Percentiles rank a stretch among this genome's conserved stretches.
These are phyloP conservation scores for Paradendryphiella salina DNA, from an alignment of 2,329 filamentous ascomycete species.

Conservation along the genomic window DNA sequence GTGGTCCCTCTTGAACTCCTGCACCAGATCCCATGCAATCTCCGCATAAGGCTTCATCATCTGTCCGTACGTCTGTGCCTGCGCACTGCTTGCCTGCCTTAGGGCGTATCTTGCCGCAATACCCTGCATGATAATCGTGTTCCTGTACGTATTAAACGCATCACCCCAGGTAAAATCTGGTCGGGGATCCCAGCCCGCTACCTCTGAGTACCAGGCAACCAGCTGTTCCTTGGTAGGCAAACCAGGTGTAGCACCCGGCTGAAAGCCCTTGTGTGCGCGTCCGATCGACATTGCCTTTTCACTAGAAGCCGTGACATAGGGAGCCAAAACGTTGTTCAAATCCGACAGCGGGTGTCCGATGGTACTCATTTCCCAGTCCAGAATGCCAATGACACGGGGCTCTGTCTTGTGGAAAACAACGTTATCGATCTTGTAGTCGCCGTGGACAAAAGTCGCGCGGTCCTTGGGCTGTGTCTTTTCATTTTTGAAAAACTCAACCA, in stretches of 20 bases:
- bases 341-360: slow-evolving; percentile 95
- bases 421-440: slow-evolving; percentile 84
- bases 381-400: slow-evolving; percentile 83
- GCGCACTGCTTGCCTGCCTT: slow-evolving; percentile 85
- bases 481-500: slow-evolving; percentile 76
- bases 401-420: slow-evolving; percentile 80
- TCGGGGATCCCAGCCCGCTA: slow-evolving; percentile 71
- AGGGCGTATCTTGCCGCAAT: slow-evolving; percentile 86
- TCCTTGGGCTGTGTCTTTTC: slow-evolving; percentile 72
- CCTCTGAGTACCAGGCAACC: slow-evolving; percentile 67
- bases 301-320: slow-evolving; percentile 49
- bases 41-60: slow-evolving; percentile 73
- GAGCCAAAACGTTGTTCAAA: slow-evolving; percentile 72
- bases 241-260: slow-evolving; percentile 66
- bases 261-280: slow-evolving; percentile 58
- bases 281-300: slow-evolving; percentile 46
- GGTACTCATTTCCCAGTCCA: slow-evolving; percentile 95
- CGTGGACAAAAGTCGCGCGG: slow-evolving; percentile 79
- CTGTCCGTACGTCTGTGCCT: slow-evolving; percentile 72
- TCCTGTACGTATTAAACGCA: slow-evolving; percentile 64
- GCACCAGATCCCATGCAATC: slow-evolving; percentile 75
- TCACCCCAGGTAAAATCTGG: slow-evolving; percentile 65
- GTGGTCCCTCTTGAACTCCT: slow-evolving; percentile 51
- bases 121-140: slow-evolving; percentile 74
- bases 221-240: slow-evolving; percentile 64